Evolutionary conservation across 495 filamentous ascomycete species (phyloP), one percentile per base, ranked within the genome.

Genomic region (Neurospora sp.): DNA sequence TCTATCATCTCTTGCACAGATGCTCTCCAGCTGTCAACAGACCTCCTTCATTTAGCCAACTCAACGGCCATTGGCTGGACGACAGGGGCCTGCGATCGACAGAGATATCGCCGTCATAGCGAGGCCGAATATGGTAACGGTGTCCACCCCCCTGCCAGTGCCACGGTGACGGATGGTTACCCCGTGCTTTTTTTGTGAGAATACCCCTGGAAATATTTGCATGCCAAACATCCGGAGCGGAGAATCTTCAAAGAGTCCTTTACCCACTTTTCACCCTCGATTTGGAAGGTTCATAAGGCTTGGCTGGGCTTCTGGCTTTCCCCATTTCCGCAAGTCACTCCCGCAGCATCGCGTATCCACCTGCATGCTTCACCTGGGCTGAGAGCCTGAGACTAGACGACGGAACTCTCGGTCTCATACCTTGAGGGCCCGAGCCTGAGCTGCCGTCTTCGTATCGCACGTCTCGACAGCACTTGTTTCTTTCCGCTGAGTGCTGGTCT

Each of bases 11-110:
- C 5, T 31, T 37, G 4, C 31, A 68, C 40, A 70, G 72, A 73
- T 72, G 78, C 77, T 77, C 75, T 73, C 78, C 77, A 77, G 72
- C 72, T 72, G 53, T 61, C 53, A 72, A 75, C 74, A 69, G 70
- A 70, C 48, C 27, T 74, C 76, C 78, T 75, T 75, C 75, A 78
- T 76, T 79, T 78, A 78, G 72, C 78, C 78, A 78, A 42, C 42
- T 38, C 27, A 20, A 71, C 27, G 73, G 27, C 65, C 71, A 79
- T 76, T 80, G 77, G 75, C 41, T 70, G 73, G 68, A 44, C 70
- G 35, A 73, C 69, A 71, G 69, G 53, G 68, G 71, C 27, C 53
- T 53, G 75, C 72, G 44, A 71, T 70, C 45, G 73, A 72, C 72
- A 73, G 68, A 71, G 70, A 44, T 69, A 65, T 65, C 27, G 53